phyloP scores from a whole-genome alignment of 164 flowering plant genomes.

The Protea cynaroides region DNA sequence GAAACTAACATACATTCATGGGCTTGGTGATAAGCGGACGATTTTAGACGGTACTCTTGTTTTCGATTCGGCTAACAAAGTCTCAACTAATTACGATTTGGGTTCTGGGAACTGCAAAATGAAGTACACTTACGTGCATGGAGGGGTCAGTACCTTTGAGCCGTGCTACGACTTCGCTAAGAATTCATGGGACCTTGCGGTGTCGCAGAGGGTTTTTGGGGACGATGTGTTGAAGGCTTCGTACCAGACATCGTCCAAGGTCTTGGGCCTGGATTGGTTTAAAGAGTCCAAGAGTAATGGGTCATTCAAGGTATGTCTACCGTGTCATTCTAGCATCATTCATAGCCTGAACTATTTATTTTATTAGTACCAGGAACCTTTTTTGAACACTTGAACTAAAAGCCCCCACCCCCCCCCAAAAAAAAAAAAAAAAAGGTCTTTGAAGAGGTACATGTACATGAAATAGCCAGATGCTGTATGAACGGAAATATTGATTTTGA shows the following conservation, averaged over 20 bases:
- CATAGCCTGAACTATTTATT: too few relatives aligned
- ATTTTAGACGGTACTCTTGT: constrained; percentile 63
- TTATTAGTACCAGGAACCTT: too few relatives aligned
- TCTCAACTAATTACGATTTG: constrained; percentile 62
- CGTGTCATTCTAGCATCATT: too few relatives aligned
- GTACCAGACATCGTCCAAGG: constrained; percentile 63
- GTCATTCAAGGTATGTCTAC: constrained; percentile 56
- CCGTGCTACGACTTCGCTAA: constrained; percentile 67
- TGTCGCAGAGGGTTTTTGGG: constrained; percentile 56
- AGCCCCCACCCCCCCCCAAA: too few relatives aligned
- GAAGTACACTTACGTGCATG: constrained; percentile 69
- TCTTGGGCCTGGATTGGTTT: constrained; percentile 72
- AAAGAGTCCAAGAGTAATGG: constrained; percentile 57
- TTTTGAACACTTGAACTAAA: too few relatives aligned
- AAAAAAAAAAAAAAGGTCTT: too few relatives aligned
- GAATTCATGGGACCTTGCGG: constrained; percentile 79
- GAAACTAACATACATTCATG: constrained; percentile 73
- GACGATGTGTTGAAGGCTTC: constrained; percentile 71
- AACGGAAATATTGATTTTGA: too few relatives aligned
- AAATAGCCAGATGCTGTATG: too few relatives aligned
- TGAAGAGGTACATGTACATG: too few relatives aligned
- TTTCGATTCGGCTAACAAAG: constrained; percentile 77
- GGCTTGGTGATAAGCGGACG: constrained; percentile 53
- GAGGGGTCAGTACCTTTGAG: constrained; percentile 70
- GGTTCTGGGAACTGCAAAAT: constrained; percentile 63